Base-by-base conservation (phyloP, 495 filamentous ascomycete species). In the Sporormia fimetaria region DNA sequence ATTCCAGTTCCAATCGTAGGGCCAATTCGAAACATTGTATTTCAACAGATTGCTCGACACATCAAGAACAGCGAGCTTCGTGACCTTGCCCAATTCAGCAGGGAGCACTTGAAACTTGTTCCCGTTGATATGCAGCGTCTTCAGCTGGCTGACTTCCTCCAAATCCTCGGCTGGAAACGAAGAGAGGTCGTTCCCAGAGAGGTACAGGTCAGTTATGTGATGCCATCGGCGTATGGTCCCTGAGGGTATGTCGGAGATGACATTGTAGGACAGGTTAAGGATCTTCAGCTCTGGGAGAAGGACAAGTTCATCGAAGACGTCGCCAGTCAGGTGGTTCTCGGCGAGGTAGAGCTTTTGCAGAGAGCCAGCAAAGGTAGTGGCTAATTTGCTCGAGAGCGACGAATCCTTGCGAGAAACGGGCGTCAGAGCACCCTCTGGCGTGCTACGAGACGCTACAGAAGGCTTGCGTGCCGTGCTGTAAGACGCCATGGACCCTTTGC, bases 1-100 rank as follows among this genome's bases (percentile, higher is more conserved):
- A 58, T 95, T 96, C 90, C 90, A 99, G 54, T 99, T 99, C 90
- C 90, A 99, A 57, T 99, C 90, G 55, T 99, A 99, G 0, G 92
- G 90, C 73, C 92, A 94, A 56, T 99, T 99, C 18, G 87, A 90
- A 23, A 99, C 87, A 56, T 99, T 99, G 67, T 99, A 99, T 59
- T 95, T 99, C 31, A 99, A 69, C n/a, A 70, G 72, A 53, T 99
- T 99, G 67, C 83, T 95, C 37, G 87, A 87, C 47, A 90, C 88
- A 63, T 99, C 90, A 26, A 99, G 67, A 16, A 94, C 79, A 6
- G 87, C 70, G 18, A 94, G 71, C 61, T 87, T 92, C 58, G 82
- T 78, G 12, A 94, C 84, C 60, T 94, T 87, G 36, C 84, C 90
- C 21, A 99, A 76, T 58, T 99, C 90, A 1, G 90, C 92, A 0